Conservation (phyloP, 257 asterid species). For the Cordia subcordata region DNA sequence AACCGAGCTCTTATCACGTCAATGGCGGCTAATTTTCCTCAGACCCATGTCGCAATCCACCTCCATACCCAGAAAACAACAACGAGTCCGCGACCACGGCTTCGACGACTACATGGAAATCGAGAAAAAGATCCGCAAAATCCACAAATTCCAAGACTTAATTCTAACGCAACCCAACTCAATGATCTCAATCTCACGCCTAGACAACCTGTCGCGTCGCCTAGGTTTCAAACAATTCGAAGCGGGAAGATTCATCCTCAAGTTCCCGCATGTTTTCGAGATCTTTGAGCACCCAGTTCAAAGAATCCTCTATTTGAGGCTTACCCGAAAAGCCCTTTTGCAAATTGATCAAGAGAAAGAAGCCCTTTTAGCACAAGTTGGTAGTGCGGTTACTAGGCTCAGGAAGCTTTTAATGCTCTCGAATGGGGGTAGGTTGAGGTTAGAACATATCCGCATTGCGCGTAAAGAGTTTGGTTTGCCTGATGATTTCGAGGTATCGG, state of each 20-base stretch:
- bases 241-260: conserved; percentile 70
- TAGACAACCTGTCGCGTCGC: conserved; percentile 61
- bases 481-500: conserved; percentile 77
- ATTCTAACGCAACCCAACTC: conserved; percentile 56
- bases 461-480: conserved; percentile 78
- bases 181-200: conserved; percentile 55
- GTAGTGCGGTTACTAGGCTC: conserved; percentile 52
- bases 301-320: conserved; percentile 65
- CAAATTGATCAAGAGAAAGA: conserved; percentile 65
- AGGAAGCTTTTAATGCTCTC: conserved; percentile 65
- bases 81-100: conserved; percentile 76
- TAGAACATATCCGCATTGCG: conserved; percentile 82
- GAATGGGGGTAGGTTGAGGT: conserved; percentile 61
- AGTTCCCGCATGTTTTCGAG: conserved; percentile 77
- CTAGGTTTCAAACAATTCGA: conserved; percentile 68
- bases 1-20: conserved; percentile 2
- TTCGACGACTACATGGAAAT: conserved; percentile 81
- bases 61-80: conserved; percentile 72
- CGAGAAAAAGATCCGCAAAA: conserved; percentile 73
- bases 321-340: conserved; percentile 49
- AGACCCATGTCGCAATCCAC: conserved; percentile 71
- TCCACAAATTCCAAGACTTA: conserved; percentile 63
- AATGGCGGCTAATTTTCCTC: not conserved
- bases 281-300: conserved; percentile 94
- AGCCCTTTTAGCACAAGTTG: conserved; percentile 62